Percentiles rank a stretch among this genome's conserved stretches.
These are phyloP conservation scores for Boletus patriciae DNA, from an alignment of 768 basidiomycete genomes.

Conservation along the genomic window DNA sequence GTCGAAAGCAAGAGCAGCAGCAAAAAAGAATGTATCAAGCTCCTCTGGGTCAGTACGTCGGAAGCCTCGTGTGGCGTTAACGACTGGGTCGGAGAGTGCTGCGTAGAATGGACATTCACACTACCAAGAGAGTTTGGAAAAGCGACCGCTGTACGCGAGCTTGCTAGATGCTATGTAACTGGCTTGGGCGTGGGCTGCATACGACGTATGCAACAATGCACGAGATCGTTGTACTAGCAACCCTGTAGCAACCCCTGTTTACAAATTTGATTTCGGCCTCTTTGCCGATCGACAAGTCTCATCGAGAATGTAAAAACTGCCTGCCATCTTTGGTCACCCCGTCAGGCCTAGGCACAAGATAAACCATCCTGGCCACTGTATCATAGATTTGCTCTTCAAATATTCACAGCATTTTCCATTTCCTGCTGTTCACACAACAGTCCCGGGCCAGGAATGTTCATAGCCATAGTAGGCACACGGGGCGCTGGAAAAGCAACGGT, in stretches of 20 bases:
- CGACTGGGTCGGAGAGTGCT: conserved; percentile 7
- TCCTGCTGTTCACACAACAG: background rate
- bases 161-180: background rate
- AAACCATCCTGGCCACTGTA: no score
- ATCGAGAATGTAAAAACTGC: no score
- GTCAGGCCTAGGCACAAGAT: no score
- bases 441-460: conserved; percentile 48
- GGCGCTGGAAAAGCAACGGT: conserved; percentile 62
- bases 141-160: background rate
- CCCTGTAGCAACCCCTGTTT: background rate
- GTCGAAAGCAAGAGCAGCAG: conserved; percentile 46
- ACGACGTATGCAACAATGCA: background rate
- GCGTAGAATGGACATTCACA: background rate
- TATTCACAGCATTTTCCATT: background rate
- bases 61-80: conserved; percentile 25
- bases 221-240: background rate
- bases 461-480: conserved; percentile 64
- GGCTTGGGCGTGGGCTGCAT: background rate
- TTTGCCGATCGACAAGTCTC: background rate
- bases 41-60: conserved; percentile 15
- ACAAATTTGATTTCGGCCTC: background rate
- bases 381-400: no score
- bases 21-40: conserved; percentile 35
- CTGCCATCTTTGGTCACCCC: no score
- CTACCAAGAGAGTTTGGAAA: background rate